Evolutionary conservation across 2,329 filamentous ascomycete species (phyloP).

Genomic region (Cladosporium sphaerospermum): DNA sequence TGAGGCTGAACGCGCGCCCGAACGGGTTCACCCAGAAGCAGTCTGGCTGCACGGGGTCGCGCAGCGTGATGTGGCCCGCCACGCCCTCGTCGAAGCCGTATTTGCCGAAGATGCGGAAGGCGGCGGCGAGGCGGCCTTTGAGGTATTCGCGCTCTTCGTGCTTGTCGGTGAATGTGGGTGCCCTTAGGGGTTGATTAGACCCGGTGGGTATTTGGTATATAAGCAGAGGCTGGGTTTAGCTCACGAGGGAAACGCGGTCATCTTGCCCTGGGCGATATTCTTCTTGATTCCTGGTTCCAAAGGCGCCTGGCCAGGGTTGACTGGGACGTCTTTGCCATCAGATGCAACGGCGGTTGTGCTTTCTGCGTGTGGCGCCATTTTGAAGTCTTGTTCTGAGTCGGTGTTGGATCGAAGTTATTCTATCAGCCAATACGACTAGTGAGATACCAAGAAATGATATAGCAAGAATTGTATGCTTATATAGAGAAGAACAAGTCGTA

Average conservation of each 20-base stretch:
- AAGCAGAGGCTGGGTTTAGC: neutral
- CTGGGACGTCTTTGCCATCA: slow-evolving; percentile 24
- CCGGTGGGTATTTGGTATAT: neutral
- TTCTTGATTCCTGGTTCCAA: slow-evolving; percentile 30
- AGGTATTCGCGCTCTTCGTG: slow-evolving; percentile 36
- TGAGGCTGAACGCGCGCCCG: slow-evolving; percentile 36
- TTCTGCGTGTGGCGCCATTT: slow-evolving; percentile 31
- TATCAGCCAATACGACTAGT: neutral
- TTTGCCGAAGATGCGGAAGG: slow-evolving; percentile 40
- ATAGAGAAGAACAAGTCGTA: neutral
- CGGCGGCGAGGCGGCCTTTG: slow-evolving; percentile 40
- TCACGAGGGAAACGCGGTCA: slow-evolving; percentile 24
- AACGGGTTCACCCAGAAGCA: slow-evolving; percentile 39
- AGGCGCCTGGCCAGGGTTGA: slow-evolving; percentile 26
- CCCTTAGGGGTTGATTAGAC: too few species aligned
- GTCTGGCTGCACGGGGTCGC: slow-evolving; percentile 32
- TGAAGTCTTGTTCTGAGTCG: neutral
- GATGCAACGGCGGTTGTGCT: slow-evolving; percentile 17
- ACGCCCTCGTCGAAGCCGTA: slow-evolving; percentile 36
- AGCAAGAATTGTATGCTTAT: too few species aligned
- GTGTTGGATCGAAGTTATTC: neutral
- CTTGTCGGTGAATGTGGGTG: slow-evolving; percentile 30
- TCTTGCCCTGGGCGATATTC: slow-evolving; percentile 26
- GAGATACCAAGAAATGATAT: too few species aligned
- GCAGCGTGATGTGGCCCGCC: slow-evolving; percentile 37